These are phyloP conservation scores for Ciborinia camelliae DNA, from an alignment of 2,329 filamentous ascomycete genomes.

Conservation along the genomic window DNA sequence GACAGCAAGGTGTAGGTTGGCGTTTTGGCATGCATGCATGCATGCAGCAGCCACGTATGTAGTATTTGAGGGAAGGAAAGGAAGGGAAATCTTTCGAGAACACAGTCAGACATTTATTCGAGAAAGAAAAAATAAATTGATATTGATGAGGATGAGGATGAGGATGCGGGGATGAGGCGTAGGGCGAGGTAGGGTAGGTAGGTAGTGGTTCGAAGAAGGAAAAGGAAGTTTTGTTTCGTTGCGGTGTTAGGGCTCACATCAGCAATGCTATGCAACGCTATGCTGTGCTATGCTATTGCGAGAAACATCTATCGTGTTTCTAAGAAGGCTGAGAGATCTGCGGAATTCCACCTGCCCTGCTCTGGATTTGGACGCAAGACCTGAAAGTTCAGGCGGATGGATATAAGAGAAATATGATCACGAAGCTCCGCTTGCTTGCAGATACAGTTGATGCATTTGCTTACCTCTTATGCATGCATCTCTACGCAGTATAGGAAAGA, in stretches of 20 bases:
- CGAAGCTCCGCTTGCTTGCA: too few relatives aligned
- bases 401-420: too few relatives aligned
- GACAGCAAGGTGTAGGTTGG: neutral
- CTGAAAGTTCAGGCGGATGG: neutral
- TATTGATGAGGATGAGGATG: neutral
- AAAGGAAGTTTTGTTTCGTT: neutral
- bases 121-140: neutral
- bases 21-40: neutral
- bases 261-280: too few relatives aligned
- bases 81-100: neutral
- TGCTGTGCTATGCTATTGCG: conserved; percentile 4
- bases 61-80: neutral
- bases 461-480: neutral
- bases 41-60: conserved; percentile 1
- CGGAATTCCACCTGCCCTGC: neutral
- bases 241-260: neutral
- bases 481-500: too few relatives aligned
- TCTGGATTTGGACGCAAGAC: too few relatives aligned
- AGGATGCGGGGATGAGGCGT: neutral
- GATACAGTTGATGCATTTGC: neutral
- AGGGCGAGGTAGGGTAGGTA: neutral
- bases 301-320: neutral
- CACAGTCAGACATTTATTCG: neutral
- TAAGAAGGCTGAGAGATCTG: neutral
- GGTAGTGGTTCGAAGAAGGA: too few relatives aligned